Base-by-base conservation (phyloP, 1,284 basidiomycete genomes). In the Volvariella volvacea region DNA sequence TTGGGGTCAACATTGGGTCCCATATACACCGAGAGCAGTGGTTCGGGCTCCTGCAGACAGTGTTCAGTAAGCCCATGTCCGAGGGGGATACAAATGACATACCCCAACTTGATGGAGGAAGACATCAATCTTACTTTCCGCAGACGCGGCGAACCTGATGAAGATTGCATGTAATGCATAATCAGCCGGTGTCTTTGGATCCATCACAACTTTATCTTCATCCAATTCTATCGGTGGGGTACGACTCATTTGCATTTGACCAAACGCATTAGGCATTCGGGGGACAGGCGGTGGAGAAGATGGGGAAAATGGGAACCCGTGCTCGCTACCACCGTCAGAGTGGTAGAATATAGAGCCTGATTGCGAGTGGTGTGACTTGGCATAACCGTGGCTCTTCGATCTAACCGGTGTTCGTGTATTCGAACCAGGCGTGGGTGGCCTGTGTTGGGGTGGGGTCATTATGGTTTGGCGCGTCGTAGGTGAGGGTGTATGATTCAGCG, bases 121-220 rank as follows among this genome's bases (percentile, higher is more conserved):
- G 4, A 66, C 62, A 17, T 84, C 78, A 20, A 93, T 85, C 55
- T 91, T 90, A 30, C 67, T 66, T 61, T 93, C 88, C 0, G 88
- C 87, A 2, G 77, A 68, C 0, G 83, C 76, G 2, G 86, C 85
- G 55, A 93, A 93, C 4, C 86, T 79, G 42, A 88, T 83, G 61
- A 93, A 92, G 4, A 93, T 76, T 0, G 89, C 87, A 56, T 91
- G 85, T 25, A 94, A 65, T 1, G 91, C 91, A 55, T 88, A 92
- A 53, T 93, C 91, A 0, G 83, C 83, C 0, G 91, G 91, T 9
- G 85, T 90, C 55, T 80, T 82, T 2, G 83, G 82, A 45, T 84
- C 82, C 54, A 78, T 72, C 9, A 74, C 65, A 34, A 83, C 71
- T 50, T 78, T 80, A 51, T 86, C 81, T 17, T 79, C 78, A 25